phyloP scores from a whole-genome alignment of 371 early-diverging fungal species.

The Circinella umbellata region DNA sequence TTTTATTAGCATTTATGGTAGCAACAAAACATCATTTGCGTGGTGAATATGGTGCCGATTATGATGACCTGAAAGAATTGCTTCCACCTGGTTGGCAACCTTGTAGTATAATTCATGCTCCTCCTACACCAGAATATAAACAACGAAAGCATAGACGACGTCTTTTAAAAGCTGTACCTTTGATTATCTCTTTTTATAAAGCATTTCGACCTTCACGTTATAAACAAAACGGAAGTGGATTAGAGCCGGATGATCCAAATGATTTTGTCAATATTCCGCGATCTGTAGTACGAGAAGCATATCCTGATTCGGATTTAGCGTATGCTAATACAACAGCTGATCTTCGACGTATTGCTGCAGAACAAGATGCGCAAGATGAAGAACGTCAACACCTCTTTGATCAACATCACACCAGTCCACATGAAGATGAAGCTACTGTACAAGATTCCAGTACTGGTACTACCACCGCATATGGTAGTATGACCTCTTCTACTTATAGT shows the following conservation, averaged over 20 bases:
- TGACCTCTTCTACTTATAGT: neutral
- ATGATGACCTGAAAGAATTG: slow-evolving; percentile 52
- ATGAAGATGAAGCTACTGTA: neutral
- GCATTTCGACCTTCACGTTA: slow-evolving; percentile 30
- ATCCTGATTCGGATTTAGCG: slow-evolving; percentile 33
- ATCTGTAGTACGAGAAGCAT: slow-evolving; percentile 31
- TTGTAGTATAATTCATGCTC: slow-evolving; percentile 14
- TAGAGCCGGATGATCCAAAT: slow-evolving; percentile 39
- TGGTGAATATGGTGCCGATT: slow-evolving; percentile 64
- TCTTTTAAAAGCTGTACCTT: slow-evolving; percentile 12
- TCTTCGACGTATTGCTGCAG: slow-evolving; percentile 7
- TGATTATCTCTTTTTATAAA: slow-evolving; percentile 27
- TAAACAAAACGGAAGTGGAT: slow-evolving; percentile 12
- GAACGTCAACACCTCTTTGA: too few relatives aligned
- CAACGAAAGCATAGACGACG: neutral
- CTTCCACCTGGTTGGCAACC: slow-evolving; percentile 28
- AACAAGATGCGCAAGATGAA: neutral
- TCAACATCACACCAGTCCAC: too few relatives aligned
- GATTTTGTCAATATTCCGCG: slow-evolving; percentile 41
- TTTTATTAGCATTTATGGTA: slow-evolving; percentile 72
- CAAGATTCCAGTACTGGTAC: neutral
- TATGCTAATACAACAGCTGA: slow-evolving; percentile 24
- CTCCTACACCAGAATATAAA: neutral
- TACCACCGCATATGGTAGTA: neutral
- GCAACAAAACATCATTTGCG: slow-evolving; percentile 78